Base-by-base conservation (phyloP, 1,284 basidiomycete species). In the Ceratobasidium sp. region DNA sequence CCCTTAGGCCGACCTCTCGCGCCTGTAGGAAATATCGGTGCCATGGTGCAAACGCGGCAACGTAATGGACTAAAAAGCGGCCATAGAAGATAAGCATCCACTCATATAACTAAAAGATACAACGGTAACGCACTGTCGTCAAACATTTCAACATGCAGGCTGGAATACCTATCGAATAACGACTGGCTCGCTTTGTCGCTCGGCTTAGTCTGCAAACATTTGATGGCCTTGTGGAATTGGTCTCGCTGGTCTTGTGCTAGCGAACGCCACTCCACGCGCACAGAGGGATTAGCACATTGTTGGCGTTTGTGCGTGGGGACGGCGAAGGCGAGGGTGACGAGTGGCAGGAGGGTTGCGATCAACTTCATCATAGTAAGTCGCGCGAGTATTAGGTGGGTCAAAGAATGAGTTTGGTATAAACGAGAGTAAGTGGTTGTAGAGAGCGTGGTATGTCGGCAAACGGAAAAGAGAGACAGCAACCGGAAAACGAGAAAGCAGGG, bases 131-230 rank as follows among this genome's bases (percentile, higher is more conserved):
- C 44, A 72, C 69, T 72, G 17, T 51, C 29, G 29, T 27, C 57
- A 50, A 62, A 60, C 54, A 60, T 60, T 27, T 62, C 69, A 9
- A 72, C 69, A 45, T 67, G 69, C 45, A 59, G 36, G n/a, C 57
- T 72, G 29, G 69, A 72, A 31, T 50, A 72, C 3, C 54, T 41
- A 29, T 72, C 69, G 31, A 60, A 72, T 11, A 60, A 45, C 17
- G 69, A 50, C 27, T 60, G 69, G 5, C 44, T 47, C 9, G 50
- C 33, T 24, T 44, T n/a, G 27, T 51, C 44, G 41, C 65, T 67
- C 7, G 65, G 50, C 27, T 67, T 67, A 24, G 50, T 67, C 53
- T 65, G 63, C 48, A 65, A 36, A 29, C 63, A 65, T 33, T 65
- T 65, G 29, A 65, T 29, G 1, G 63, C 65, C 11, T 67, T 31